These are phyloP conservation scores for Hypoxylon sp. DNA, from an alignment of 2,329 filamentous ascomycete species.

Conservation along the genomic window DNA sequence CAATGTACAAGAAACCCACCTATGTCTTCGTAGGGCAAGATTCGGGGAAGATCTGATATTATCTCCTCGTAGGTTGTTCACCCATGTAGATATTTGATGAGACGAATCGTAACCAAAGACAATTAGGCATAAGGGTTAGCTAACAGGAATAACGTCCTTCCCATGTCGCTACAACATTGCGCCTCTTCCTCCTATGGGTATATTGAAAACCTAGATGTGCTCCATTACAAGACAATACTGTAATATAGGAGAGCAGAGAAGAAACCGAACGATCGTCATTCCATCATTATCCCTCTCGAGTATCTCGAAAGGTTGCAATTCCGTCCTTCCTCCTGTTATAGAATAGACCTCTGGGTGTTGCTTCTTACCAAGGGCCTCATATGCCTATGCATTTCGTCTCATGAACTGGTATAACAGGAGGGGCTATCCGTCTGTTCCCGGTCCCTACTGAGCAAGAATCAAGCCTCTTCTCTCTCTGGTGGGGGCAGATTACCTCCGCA, in stretches of 20 bases:
- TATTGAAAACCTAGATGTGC: conserved; percentile 10
- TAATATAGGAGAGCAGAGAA: conserved; percentile 7
- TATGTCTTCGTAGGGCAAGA: neutral
- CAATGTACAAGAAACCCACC: too few species aligned
- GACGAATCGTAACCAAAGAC: neutral
- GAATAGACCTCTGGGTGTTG: neutral
- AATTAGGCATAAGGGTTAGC: neutral
- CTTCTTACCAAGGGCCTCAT: neutral
- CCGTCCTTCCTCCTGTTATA: neutral
- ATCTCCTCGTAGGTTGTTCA: neutral
- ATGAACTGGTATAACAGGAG: neutral
- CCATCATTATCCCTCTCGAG: conserved; percentile 9
- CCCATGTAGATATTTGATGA: neutral
- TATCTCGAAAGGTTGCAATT: neutral
- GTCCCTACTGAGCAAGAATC: neutral
- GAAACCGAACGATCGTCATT: conserved; percentile 15
- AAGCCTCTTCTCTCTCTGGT: neutral
- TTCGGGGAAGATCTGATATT: neutral
- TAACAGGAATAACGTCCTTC: neutral
- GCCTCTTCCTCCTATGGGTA: conserved; percentile 12
- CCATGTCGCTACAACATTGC: neutral
- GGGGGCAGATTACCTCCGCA: neutral
- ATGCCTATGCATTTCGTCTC: neutral
- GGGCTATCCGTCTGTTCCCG: neutral
- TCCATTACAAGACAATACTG: conserved; percentile 11